Evolutionary conservation across 2,329 filamentous ascomycete species (phyloP).

Genomic region (Colletotrichum lindemuthianum): DNA sequence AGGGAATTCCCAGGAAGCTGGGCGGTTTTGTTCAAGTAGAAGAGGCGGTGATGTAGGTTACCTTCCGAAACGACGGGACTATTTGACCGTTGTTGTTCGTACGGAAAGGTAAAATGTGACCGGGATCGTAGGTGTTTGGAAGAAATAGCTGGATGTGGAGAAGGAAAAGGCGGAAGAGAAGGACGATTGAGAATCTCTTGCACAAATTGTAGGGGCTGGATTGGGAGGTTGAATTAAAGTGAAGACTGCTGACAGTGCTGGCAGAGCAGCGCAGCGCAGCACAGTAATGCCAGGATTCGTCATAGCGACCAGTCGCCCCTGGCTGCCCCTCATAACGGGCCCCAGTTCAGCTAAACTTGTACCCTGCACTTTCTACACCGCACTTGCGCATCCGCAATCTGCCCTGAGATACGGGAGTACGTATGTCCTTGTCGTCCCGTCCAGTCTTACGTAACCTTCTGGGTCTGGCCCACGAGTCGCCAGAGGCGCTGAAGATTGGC

Average conservation of each 20-base stretch:
- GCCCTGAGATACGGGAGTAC: constrained; percentile 23
- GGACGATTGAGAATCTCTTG: constrained; percentile 18
- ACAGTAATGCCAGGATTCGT: constrained; percentile 30
- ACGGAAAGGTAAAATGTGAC: constrained; percentile 9
- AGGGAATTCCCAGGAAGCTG: constrained; percentile 24
- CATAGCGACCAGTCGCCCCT: constrained; percentile 35
- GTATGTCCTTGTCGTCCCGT: constrained; percentile 1
- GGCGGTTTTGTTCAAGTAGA: constrained; percentile 1
- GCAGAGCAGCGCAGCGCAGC: too few relatives aligned
- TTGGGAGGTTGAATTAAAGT: constrained; percentile 34
- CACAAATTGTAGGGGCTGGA: constrained; percentile 26
- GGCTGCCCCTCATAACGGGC: constrained; percentile 32
- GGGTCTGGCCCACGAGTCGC: constrained; percentile 5
- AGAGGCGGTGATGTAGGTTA: not conserved
- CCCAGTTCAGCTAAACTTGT: not conserved
- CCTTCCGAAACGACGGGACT: constrained; percentile 12
- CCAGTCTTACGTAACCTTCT: constrained; percentile 21
- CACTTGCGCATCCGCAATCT: constrained; percentile 23
- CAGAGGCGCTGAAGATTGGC: constrained; percentile 27
- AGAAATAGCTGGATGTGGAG: constrained; percentile 33
- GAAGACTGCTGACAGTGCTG: constrained; percentile 19
- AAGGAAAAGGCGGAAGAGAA: constrained; percentile 13
- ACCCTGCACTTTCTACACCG: constrained; percentile 21
- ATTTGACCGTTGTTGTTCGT: constrained; percentile 22
- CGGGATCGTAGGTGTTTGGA: constrained; percentile 26